Percentiles rank a stretch among this genome's conserved stretches.
phyloP scores from a whole-genome alignment of 2,329 filamentous ascomycete genomes.

The Fusarium transvaalense region DNA sequence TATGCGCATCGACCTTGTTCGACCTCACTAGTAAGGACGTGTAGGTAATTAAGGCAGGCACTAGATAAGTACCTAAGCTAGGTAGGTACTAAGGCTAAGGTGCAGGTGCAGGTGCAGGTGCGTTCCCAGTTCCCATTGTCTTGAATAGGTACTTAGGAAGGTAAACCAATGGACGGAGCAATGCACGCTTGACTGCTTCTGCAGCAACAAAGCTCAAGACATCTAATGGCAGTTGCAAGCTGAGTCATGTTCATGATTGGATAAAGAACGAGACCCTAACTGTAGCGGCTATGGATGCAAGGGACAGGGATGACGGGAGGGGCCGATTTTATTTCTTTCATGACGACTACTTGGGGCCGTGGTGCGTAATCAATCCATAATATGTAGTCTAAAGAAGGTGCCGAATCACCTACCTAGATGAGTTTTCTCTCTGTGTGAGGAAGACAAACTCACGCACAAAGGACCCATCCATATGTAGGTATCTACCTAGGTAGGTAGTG shows the following conservation, averaged over 20 bases:
- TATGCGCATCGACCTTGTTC: not conserved
- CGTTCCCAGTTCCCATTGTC: not conserved
- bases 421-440: not conserved
- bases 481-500: no score
- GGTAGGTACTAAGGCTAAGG: not conserved
- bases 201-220: conserved; percentile 13
- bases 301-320: conserved; percentile 29
- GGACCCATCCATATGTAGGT: no score
- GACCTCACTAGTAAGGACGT: not conserved
- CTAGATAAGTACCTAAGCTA: not conserved
- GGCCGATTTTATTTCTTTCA: conserved; percentile 8
- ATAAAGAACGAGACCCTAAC: conserved; percentile 15
- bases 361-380: not conserved
- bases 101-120: not conserved
- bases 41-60: not conserved
- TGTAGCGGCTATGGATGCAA: conserved; percentile 38
- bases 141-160: conserved; percentile 8
- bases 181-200: conserved; percentile 18
- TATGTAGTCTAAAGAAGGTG: not conserved
- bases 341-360: not conserved
- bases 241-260: conserved; percentile 32
- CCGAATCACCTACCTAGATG: not conserved
- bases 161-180: conserved; percentile 18
- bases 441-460: not conserved
- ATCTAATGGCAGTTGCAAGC: conserved; percentile 19